phyloP scores from a whole-genome alignment of 2,329 filamentous ascomycete genomes.

The Torrubiellomyces zombiae region DNA sequence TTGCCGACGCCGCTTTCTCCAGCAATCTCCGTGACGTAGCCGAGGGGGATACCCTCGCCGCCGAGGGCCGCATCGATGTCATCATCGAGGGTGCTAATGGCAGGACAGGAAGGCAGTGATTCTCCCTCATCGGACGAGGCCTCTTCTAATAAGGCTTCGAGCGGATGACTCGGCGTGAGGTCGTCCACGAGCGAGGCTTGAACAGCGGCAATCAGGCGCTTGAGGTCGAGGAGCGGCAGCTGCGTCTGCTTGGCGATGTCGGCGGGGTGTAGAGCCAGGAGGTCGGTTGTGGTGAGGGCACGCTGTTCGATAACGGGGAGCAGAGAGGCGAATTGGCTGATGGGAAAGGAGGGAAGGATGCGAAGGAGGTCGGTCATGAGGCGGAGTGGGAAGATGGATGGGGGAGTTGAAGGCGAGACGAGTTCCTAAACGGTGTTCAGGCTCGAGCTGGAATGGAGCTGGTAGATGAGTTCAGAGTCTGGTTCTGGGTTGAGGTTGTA shows the following conservation, averaged over 20 bases:
- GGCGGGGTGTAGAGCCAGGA: conserved; percentile 66
- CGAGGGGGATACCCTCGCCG: conserved; percentile 67
- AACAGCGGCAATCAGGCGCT: conserved; percentile 52
- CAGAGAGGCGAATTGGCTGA: conserved; percentile 54
- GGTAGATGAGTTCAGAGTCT: too few relatives aligned
- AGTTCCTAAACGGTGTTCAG: too few relatives aligned
- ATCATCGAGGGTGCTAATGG: conserved; percentile 67
- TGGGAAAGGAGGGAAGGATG: conserved; percentile 66
- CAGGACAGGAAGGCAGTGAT: too few relatives aligned
- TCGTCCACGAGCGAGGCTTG: conserved; percentile 50
- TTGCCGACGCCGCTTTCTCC: conserved; percentile 92
- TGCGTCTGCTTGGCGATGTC: conserved; percentile 78
- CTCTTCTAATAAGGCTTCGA: conserved; percentile 3
- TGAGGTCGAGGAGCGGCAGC: conserved; percentile 65
- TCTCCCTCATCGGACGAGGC: background rate
- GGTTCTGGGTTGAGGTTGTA: too few relatives aligned
- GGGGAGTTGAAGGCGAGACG: too few relatives aligned
- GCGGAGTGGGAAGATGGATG: conserved; percentile 2
- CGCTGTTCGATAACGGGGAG: conserved; percentile 67
- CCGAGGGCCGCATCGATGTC: conserved; percentile 51
- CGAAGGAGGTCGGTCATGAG: conserved; percentile 73
- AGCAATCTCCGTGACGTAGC: conserved; percentile 74
- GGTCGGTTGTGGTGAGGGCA: conserved; percentile 61
- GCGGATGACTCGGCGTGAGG: conserved; percentile 18
- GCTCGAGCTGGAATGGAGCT: too few relatives aligned